Conservation (phyloP, 306 rosid species). For the Erythrophleum fordii region DNA sequence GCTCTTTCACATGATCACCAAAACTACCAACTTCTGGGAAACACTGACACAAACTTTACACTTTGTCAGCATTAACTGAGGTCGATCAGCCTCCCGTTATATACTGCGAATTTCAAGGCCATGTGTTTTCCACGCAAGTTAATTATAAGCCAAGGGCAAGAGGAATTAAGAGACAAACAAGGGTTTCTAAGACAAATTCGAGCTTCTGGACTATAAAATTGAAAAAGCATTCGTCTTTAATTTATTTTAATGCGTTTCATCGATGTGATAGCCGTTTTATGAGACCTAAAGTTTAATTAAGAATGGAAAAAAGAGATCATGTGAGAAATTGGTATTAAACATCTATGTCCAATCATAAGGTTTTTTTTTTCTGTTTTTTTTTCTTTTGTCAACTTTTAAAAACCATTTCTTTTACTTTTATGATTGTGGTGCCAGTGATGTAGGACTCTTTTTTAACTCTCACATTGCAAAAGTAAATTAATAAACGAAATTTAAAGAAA, state of each 20-base stretch:
- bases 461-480: background rate
- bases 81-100: background rate
- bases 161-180: no score
- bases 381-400: background rate
- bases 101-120: no score
- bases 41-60: constrained; percentile 46
- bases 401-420: background rate
- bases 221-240: no score
- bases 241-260: no score
- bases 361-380: background rate
- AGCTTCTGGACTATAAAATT: no score
- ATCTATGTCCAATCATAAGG: background rate
- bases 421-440: background rate
- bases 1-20: background rate
- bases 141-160: no score
- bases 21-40: constrained; percentile 27
- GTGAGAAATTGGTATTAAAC: background rate
- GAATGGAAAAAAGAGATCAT: background rate
- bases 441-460: background rate
- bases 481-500: no score
- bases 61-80: constrained; percentile 24
- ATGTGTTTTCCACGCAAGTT: no score
- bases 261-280: background rate
- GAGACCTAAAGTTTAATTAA: background rate
- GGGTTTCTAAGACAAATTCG: no score